Conservation (phyloP, 768 basidiomycete genomes). For the Mycena floridula region DNA sequence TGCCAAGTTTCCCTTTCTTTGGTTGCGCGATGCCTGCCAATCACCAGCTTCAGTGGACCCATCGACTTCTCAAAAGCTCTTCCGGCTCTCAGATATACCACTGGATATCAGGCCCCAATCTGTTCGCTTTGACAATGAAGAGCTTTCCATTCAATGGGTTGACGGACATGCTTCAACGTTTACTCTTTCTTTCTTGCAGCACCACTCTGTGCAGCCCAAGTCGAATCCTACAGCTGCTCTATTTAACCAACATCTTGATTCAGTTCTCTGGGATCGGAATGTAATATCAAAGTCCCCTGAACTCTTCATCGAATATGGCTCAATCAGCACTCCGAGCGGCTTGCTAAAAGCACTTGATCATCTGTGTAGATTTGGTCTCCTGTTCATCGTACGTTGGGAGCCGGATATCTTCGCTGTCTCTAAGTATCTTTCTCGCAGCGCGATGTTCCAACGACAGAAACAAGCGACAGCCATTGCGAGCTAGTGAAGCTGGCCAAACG, state of each 20-base stretch:
- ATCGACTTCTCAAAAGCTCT: slow-evolving; percentile 71
- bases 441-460: slow-evolving; percentile 60
- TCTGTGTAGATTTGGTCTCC: slow-evolving; percentile 63
- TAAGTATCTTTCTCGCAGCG: slow-evolving; percentile 11
- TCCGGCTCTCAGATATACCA: slow-evolving; percentile 61
- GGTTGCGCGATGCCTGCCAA: slow-evolving; percentile 84
- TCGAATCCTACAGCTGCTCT: slow-evolving; percentile 24
- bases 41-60: slow-evolving; percentile 72
- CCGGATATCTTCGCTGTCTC: background rate
- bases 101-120: slow-evolving; percentile 42
- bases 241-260: slow-evolving; percentile 40
- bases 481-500: slow-evolving; percentile 53
- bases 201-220: slow-evolving; percentile 32
- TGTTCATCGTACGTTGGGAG: slow-evolving; percentile 45
- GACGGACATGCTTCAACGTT: slow-evolving; percentile 60
- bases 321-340: slow-evolving; percentile 36
- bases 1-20: slow-evolving; percentile 54
- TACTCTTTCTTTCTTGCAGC: slow-evolving; percentile 37
- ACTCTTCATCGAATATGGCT: slow-evolving; percentile 52
- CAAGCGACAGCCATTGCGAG: slow-evolving; percentile 58
- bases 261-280: slow-evolving; percentile 38
- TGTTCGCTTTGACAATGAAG: slow-evolving; percentile 30
- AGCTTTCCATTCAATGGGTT: slow-evolving; percentile 38
- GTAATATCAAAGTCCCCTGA: slow-evolving; percentile 29
- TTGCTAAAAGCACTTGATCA: slow-evolving; percentile 61